Percentiles rank a stretch among this genome's conserved stretches.
phyloP scores from a whole-genome alignment of 257 asterid species.

The Solanum tarijense region DNA sequence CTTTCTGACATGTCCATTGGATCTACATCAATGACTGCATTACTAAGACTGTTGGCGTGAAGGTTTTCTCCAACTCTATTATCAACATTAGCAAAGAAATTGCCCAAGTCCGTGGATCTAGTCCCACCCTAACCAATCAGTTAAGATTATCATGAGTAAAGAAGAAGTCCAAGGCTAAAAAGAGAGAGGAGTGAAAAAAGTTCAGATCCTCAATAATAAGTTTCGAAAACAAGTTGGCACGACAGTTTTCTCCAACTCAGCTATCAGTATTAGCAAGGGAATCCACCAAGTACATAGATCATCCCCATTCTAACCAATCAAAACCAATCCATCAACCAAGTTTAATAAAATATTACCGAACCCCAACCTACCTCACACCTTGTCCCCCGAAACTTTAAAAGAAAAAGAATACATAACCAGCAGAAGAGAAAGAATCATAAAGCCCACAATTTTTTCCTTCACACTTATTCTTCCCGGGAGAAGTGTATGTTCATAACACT shows the following conservation, averaged over 20 bases:
- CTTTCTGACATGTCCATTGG: constrained; percentile 96
- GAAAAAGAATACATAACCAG: background rate
- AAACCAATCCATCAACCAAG: background rate
- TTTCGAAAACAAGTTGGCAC: constrained; percentile 16
- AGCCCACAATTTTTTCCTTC: background rate
- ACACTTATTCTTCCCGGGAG: background rate
- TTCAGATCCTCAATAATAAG: background rate
- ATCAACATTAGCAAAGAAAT: constrained; percentile 55
- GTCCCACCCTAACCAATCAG: constrained; percentile 55
- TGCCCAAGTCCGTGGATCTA: constrained; percentile 66
- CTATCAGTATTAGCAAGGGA: constrained; percentile 50
- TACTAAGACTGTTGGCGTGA: constrained; percentile 28
- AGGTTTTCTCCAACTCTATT: constrained; percentile 45
- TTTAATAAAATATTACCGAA: background rate
- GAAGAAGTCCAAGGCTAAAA: constrained; percentile 1
- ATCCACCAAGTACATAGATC: constrained; percentile 62
- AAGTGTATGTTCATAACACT: background rate
- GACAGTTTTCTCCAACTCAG: constrained; percentile 37
- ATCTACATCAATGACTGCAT: constrained; percentile 54
- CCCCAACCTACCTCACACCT: background rate
- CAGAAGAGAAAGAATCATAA: background rate
- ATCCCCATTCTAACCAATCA: constrained; percentile 56
- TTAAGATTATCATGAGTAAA: constrained; percentile 11
- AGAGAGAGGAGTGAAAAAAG: background rate
- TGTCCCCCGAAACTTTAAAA: background rate